These are phyloP conservation scores for Mrakiaceae sp. DNA, from an alignment of 1,284 basidiomycete genomes.

Conservation along the genomic window DNA sequence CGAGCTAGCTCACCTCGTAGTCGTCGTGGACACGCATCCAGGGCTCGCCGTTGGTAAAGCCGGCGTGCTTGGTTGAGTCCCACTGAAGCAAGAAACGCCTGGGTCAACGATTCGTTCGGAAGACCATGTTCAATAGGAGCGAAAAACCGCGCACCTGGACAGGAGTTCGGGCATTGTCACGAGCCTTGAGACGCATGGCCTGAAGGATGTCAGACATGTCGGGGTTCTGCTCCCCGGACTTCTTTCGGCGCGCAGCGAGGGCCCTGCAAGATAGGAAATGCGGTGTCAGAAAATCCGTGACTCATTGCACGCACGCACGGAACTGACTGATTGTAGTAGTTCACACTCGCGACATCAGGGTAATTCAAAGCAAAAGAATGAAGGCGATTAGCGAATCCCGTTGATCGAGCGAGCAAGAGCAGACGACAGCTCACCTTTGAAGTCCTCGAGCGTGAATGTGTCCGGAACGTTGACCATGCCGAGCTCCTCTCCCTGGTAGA, in stretches of 20 bases:
- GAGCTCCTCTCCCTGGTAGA: constrained; percentile 65
- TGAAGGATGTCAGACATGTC: constrained; percentile 18
- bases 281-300: too few relatives aligned
- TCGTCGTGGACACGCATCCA: constrained; percentile 18
- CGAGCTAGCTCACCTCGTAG: neutral
- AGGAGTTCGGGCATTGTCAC: constrained; percentile 10
- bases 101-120: too few relatives aligned
- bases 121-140: too few relatives aligned
- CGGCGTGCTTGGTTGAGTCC: constrained; percentile 3
- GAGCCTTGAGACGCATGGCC: constrained; percentile 12
- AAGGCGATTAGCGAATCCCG: too few relatives aligned
- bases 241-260: neutral
- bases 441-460: too few relatives aligned
- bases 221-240: constrained; percentile 9
- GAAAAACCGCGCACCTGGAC: neutral
- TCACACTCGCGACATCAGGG: too few relatives aligned
- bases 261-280: too few relatives aligned
- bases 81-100: neutral
- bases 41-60: constrained; percentile 15
- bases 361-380: too few relatives aligned
- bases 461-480: constrained; percentile 55
- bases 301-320: too few relatives aligned
- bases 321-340: too few relatives aligned
- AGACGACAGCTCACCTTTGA: too few relatives aligned
- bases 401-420: too few relatives aligned